These are phyloP conservation scores for Mucor mucedo DNA, from an alignment of 371 early-diverging fungal species.

Conservation along the genomic window DNA sequence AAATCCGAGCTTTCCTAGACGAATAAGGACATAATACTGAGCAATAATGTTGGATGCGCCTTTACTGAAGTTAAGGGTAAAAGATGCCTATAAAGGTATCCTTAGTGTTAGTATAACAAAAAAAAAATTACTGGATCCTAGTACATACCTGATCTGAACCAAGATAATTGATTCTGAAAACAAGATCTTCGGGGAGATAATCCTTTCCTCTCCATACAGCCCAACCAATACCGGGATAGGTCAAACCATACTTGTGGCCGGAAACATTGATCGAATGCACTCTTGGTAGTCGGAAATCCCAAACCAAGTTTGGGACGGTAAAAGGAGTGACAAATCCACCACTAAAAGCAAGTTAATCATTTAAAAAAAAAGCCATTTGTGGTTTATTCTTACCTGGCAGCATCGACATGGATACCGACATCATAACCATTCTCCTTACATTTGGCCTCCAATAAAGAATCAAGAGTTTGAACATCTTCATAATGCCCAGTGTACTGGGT, in stretches of 20 bases:
- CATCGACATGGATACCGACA: slow-evolving; percentile 81
- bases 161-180: slow-evolving; percentile 73
- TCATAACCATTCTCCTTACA: slow-evolving; percentile 59
- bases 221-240: slow-evolving; percentile 77
- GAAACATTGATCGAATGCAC: slow-evolving; percentile 75
- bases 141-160: slow-evolving; percentile 53
- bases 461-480: slow-evolving; percentile 71
- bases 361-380: not conserved
- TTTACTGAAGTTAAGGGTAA: slow-evolving; percentile 76
- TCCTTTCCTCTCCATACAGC: slow-evolving; percentile 65
- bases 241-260: slow-evolving; percentile 82
- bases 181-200: slow-evolving; percentile 66
- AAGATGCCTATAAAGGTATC: slow-evolving; percentile 47
- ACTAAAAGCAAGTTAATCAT: slow-evolving; percentile 13
- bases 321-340: slow-evolving; percentile 87
- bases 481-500: slow-evolving; percentile 78
- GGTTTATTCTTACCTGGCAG: slow-evolving; percentile 54
- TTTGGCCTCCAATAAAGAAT: slow-evolving; percentile 62
- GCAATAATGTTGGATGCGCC: slow-evolving; percentile 67
- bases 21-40: slow-evolving; percentile 75
- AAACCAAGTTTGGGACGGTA: slow-evolving; percentile 70
- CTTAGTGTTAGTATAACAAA: not conserved
- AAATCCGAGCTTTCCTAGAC: slow-evolving; percentile 67
- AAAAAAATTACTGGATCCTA: not conserved
- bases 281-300: slow-evolving; percentile 68